Evolutionary conservation across 2,329 filamentous ascomycete species (phyloP).

Genomic region (Pseudocercospora musae): DNA sequence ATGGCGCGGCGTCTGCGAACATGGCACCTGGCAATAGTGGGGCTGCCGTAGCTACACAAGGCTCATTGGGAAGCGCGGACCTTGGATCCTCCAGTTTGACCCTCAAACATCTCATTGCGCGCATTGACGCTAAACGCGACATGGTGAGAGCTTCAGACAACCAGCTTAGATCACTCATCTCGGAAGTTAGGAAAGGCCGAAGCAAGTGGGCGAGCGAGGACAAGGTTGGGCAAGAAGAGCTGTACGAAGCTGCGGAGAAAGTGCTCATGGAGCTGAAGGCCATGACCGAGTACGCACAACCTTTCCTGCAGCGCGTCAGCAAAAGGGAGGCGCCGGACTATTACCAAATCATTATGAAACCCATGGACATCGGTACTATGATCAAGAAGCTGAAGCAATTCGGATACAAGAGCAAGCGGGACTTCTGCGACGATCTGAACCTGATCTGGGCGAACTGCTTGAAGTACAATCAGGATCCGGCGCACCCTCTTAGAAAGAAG

Average conservation of each 20-base stretch:
- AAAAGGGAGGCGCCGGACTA: constrained; percentile 97
- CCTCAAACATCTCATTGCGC: constrained; percentile 91
- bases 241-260: constrained; percentile 96
- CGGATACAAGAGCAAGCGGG: constrained; percentile 67
- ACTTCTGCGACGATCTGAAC: constrained; percentile 90
- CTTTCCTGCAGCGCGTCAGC: constrained; percentile 89
- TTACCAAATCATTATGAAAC: constrained; percentile 87
- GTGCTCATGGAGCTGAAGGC: constrained; percentile 96
- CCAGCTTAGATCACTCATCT: constrained; percentile 87
- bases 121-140: constrained; percentile 89
- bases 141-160: constrained; percentile 89
- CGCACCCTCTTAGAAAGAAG: constrained; percentile 84
- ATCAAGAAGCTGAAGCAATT: constrained; percentile 87
- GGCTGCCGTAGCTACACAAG: constrained; percentile 65
- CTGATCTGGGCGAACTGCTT: constrained; percentile 97
- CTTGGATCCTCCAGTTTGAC: constrained; percentile 93
- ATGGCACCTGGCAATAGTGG: constrained; percentile 47
- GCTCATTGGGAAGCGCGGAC: constrained; percentile 88
- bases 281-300: constrained; percentile 94
- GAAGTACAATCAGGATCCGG: constrained; percentile 87
- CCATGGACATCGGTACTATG: constrained; percentile 97
- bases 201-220: constrained; percentile 99
- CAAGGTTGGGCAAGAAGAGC: constrained; percentile 92
- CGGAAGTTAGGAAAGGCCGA: constrained; percentile 93
- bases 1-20: constrained; percentile 51